These are phyloP conservation scores for Vicia faba DNA, from an alignment of 306 rosid genomes.

Conservation along the genomic window DNA sequence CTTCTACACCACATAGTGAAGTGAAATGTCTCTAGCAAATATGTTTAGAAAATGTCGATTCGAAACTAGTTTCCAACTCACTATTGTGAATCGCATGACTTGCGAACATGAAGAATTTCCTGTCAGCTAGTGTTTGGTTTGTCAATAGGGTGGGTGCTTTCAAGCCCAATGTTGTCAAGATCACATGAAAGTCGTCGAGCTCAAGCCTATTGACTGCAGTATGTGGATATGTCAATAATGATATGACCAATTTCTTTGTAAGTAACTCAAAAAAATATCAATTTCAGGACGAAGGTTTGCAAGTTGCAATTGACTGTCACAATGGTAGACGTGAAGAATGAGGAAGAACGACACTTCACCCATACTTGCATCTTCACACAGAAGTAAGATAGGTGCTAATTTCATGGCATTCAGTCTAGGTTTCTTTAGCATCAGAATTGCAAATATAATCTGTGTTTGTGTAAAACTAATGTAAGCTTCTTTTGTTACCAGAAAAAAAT, in stretches of 20 bases:
- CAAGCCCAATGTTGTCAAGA: conserved; percentile 5
- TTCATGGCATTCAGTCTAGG: not conserved
- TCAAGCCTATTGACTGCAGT: not conserved
- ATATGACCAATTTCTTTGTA: not conserved
- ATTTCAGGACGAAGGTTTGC: conserved; percentile 13
- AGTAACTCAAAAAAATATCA: not conserved
- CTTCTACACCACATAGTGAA: too few relatives aligned
- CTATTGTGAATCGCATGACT: conserved; percentile 1
- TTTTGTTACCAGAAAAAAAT: not conserved
- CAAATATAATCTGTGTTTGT: conserved; percentile 12
- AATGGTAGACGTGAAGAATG: conserved; percentile 2
- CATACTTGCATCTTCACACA: conserved; percentile 8
- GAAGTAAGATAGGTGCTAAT: conserved; percentile 16
- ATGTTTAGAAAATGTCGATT: too few relatives aligned
- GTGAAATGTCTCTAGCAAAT: too few relatives aligned
- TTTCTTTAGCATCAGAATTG: not conserved
- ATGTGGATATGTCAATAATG: not conserved
- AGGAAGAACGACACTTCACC: not conserved
- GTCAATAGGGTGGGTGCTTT: conserved; percentile 1
- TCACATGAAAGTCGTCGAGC: not conserved
- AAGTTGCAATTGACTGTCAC: not conserved
- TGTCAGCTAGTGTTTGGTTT: not conserved
- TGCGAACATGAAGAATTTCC: conserved; percentile 30
- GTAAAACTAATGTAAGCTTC: conserved; percentile 10
- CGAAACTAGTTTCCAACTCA: too few relatives aligned